These are phyloP conservation scores for Aspergillus cejpii DNA, from an alignment of 2,329 filamentous ascomycete genomes.

Conservation along the genomic window DNA sequence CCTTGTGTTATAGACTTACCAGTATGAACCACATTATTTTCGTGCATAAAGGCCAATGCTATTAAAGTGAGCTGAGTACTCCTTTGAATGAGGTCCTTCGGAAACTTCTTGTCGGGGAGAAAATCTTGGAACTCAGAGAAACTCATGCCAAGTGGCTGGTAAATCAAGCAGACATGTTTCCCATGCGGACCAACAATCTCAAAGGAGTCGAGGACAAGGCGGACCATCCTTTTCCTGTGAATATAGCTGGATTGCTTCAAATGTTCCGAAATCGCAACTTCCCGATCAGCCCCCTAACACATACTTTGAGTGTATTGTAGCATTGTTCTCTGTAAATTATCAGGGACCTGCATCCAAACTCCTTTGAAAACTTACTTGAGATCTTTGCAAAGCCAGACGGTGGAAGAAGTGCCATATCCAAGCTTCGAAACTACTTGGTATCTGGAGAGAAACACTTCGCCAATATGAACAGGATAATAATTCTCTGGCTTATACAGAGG, in stretches of 20 bases:
- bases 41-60: constrained; percentile 23
- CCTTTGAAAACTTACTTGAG: constrained; percentile 8
- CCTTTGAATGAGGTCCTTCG: constrained; percentile 16
- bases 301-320: constrained; percentile 10
- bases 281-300: constrained; percentile 6
- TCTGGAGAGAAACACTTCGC: constrained; percentile 11
- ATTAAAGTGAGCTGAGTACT: constrained; percentile 16
- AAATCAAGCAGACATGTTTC: constrained; percentile 21
- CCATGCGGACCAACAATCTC: constrained; percentile 19
- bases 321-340: constrained; percentile 1
- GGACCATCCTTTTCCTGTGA: constrained; percentile 16
- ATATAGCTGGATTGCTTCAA: constrained; percentile 13
- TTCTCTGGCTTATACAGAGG: constrained; percentile 9
- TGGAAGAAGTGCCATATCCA: constrained; percentile 20
- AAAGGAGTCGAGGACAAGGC: constrained; percentile 26
- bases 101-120: constrained; percentile 8
- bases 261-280: constrained; percentile 19
- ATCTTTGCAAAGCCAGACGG: constrained; percentile 20
- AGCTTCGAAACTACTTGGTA: constrained; percentile 22
- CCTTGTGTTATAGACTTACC: constrained; percentile 13
- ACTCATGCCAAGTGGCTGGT: constrained; percentile 20
- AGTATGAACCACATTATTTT: constrained; percentile 21
- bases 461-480: constrained; percentile 13
- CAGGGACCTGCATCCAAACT: not conserved
- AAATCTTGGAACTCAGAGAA: constrained; percentile 14